Base-by-base conservation (phyloP, 2,329 filamentous ascomycete species). In the Emergomyces orientalis region DNA sequence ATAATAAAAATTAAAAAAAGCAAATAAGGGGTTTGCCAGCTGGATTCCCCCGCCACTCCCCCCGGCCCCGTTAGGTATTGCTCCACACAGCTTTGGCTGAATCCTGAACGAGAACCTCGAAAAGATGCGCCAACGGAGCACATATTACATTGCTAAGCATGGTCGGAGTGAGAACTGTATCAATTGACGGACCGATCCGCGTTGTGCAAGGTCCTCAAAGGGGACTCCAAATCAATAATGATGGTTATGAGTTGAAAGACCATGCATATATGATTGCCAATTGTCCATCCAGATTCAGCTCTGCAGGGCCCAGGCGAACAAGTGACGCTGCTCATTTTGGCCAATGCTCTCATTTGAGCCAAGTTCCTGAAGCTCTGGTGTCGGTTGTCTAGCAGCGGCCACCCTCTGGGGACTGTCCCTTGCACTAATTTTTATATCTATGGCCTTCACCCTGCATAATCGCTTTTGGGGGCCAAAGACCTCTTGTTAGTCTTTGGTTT, bases 221-320 rank as follows among this genome's bases (percentile, higher is more conserved):
- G 14, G 9, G 17, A 19, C 25, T 25, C 47, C 1, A 11, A 19
- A n/a, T 9, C 51, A 34, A 34, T 30, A 54, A 32, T 54, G 51
- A 30, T 54, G 17, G 8, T 32, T 8, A 54, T 3, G 17, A 34
- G 51, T 34, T 7, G 6, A 32, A 8, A 2, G 27, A 19, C 51
- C 32, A 7, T 34, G 30, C 51, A 54, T 32, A 17, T 27, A 30
- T 32, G 30, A 34, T n/a, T 52, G 49, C 49, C 27, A 32, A 52
- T 52, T 52, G 13, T 55, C 52, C 52, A 55, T 19, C 19, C 54
- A 49, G 45, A 22, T 34, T 56, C 54, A 56, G 54, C 54, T 56
- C 27, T 41, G 54, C 32, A 56, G 32, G 54, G 54, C 13, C 54
- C 22, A 56, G 54, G 2, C 34, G 11, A 56, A 9, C n/a, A 32